Percentiles rank a stretch among this genome's conserved stretches.
phyloP scores from a whole-genome alignment of 495 filamentous ascomycete species.

The Lophiostoma macrostomum region DNA sequence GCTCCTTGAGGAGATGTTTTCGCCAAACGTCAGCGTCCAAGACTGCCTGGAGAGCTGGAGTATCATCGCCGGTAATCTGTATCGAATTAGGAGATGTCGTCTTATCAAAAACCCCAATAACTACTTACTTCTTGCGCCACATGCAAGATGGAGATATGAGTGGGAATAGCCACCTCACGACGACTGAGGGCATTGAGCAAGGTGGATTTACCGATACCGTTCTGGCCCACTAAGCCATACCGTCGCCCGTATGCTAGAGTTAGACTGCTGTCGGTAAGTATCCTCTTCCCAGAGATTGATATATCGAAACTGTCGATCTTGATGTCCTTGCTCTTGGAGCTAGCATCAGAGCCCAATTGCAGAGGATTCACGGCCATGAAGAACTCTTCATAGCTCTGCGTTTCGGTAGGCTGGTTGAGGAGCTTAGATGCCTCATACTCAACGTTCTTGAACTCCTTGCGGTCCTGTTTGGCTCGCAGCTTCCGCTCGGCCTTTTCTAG shows the following conservation, averaged over 20 bases:
- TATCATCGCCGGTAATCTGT: conserved; percentile 93
- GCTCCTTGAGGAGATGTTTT: conserved; percentile 88
- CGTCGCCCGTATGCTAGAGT: conserved; percentile 90
- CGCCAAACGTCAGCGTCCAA: conserved; percentile 98
- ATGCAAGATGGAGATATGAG: conserved; percentile 97
- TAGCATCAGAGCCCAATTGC: conserved; percentile 68
- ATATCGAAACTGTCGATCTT: conserved; percentile 96
- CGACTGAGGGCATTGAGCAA: conserved; percentile 86
- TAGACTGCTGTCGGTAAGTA: conserved; percentile 82
- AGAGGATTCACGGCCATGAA: conserved; percentile 99
- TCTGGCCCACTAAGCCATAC: conserved; percentile 97
- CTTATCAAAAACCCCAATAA: neutral
- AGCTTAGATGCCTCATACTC: conserved; percentile 94
- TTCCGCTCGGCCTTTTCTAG: conserved; percentile 98
- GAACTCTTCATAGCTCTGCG: conserved; percentile 98
- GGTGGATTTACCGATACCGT: conserved; percentile 99
- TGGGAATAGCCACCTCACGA: conserved; percentile 90
- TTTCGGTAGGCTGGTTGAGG: conserved; percentile 73
- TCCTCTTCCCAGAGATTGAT: conserved; percentile 82
- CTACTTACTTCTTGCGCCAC: conserved; percentile 88
- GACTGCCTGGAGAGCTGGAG: conserved; percentile 89
- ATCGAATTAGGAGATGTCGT: neutral
- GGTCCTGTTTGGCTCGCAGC: conserved; percentile 96
- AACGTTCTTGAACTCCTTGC: conserved; percentile 96
- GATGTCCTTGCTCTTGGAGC: conserved; percentile 95